Percentiles rank a stretch among this genome's conserved stretches.
Conservation (phyloP, 129 eudicot genomes). For the Escallonia rubra region DNA sequence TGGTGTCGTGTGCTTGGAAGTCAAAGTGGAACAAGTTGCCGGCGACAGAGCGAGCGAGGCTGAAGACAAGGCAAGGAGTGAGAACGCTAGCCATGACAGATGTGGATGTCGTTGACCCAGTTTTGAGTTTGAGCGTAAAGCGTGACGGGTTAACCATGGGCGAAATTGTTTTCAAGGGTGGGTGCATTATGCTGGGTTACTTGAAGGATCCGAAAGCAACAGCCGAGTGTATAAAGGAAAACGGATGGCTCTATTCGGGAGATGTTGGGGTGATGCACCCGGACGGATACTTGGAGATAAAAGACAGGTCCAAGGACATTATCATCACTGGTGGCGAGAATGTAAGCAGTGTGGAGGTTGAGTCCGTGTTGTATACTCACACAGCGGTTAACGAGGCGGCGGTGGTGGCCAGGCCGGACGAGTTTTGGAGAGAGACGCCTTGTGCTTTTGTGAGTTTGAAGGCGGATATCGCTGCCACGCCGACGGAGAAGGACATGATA, state of each 20-base stretch:
- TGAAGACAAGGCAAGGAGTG: conserved; percentile 68
- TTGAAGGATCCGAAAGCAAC: conserved; percentile 46
- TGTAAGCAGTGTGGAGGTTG: conserved; percentile 72
- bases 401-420: conserved; percentile 66
- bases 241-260: conserved; percentile 63
- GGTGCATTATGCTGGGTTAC: conserved; percentile 52
- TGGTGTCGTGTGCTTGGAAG: conserved; percentile 56
- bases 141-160: conserved; percentile 51
- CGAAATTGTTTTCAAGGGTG: conserved; percentile 52
- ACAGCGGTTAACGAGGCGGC: conserved; percentile 60
- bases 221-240: conserved; percentile 24
- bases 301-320: conserved; percentile 64
- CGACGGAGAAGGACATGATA: conserved; percentile 34
- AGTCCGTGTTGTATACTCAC: conserved; percentile 54
- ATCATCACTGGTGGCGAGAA: conserved; percentile 66
- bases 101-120: conserved; percentile 38
- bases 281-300: conserved; percentile 66
- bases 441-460: conserved; percentile 62
- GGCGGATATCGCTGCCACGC: conserved; percentile 9
- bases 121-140: conserved; percentile 21
- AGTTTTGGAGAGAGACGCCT: conserved; percentile 77
- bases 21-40: conserved; percentile 45
- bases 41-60: conserved; percentile 25
- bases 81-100: conserved; percentile 39
- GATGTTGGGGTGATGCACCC: conserved; percentile 73